phyloP scores from a whole-genome alignment of 2,329 filamentous ascomycete genomes.

The Setomelanomma holmii region DNA sequence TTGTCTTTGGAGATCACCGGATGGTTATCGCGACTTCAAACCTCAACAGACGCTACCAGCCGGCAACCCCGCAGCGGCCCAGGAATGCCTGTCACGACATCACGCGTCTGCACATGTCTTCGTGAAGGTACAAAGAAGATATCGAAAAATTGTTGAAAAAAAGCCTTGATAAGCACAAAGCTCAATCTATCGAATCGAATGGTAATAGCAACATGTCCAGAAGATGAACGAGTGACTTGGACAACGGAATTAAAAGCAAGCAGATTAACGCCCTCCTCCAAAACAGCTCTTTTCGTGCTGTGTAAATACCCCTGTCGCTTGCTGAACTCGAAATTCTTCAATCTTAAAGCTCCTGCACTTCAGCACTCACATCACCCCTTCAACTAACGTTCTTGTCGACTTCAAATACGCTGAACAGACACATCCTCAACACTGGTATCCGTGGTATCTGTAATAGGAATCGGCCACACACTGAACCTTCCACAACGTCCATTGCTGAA shows the following conservation, averaged over 20 bases:
- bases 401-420: slow-evolving; percentile 1
- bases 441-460: slow-evolving; percentile 7
- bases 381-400: background rate
- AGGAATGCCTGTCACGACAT: background rate
- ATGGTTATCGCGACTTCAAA: background rate
- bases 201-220: slow-evolving; percentile 14
- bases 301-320: background rate
- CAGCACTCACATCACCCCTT: background rate
- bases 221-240: slow-evolving; percentile 28
- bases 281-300: background rate
- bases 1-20: background rate
- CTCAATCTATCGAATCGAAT: background rate
- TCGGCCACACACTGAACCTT: slow-evolving; percentile 18
- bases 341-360: too few relatives aligned
- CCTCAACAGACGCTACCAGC: slow-evolving; percentile 1
- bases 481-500: slow-evolving; percentile 36
- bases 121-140: too few relatives aligned
- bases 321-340: background rate
- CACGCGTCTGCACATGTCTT: too few relatives aligned
- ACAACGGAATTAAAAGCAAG: slow-evolving; percentile 1
- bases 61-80: background rate
- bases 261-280: background rate
- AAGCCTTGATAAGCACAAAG: background rate
- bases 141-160: background rate
- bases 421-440: slow-evolving; percentile 1